Conservation (phyloP, 2,329 filamentous ascomycete genomes). For the Calycina herbarum region DNA sequence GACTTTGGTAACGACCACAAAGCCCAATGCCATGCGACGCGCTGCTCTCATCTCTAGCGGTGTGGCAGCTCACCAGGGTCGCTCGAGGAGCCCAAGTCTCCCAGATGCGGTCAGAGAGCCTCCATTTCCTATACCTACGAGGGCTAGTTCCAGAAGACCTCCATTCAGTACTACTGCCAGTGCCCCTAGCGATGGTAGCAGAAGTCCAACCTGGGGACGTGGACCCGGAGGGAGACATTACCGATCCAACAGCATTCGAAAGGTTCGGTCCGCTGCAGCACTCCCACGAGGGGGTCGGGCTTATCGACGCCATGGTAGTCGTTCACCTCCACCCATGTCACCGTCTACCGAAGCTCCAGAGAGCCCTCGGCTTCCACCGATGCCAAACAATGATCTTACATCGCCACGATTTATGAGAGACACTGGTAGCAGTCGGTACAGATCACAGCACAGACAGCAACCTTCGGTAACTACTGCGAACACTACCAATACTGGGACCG, state of each 20-base stretch:
- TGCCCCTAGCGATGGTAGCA: conserved; percentile 66
- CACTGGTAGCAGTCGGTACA: conserved; percentile 44
- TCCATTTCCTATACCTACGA: conserved; percentile 87
- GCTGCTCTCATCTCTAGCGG: conserved; percentile 80
- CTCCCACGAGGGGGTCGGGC: conserved; percentile 57
- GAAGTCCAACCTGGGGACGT: conserved; percentile 71
- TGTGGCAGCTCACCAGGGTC: conserved; percentile 65
- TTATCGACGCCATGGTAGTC: conserved; percentile 52
- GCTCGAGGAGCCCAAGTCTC: conserved; percentile 65
- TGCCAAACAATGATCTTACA: conserved; percentile 72
- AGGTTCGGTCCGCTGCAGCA: conserved; percentile 79
- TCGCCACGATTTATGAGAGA: conserved; percentile 50
- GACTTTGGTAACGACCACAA: conserved; percentile 32
- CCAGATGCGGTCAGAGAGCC: conserved; percentile 61
- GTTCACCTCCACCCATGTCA: conserved; percentile 66
- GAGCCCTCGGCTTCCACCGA: conserved; percentile 69
- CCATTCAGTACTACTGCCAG: conserved; percentile 67
- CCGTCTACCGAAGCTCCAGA: conserved; percentile 66
- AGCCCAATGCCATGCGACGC: conserved; percentile 64
- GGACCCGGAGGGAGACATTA: conserved; percentile 49
- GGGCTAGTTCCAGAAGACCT: conserved; percentile 79
- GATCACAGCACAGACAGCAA: conserved; percentile 54
- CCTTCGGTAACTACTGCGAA: conserved; percentile 59
- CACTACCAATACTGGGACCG: conserved; percentile 44
- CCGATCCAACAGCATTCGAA: conserved; percentile 68